These are phyloP conservation scores for Yamadazyma sp. DNA, from an alignment of 1,139 yeast genomes.

Conservation along the genomic window DNA sequence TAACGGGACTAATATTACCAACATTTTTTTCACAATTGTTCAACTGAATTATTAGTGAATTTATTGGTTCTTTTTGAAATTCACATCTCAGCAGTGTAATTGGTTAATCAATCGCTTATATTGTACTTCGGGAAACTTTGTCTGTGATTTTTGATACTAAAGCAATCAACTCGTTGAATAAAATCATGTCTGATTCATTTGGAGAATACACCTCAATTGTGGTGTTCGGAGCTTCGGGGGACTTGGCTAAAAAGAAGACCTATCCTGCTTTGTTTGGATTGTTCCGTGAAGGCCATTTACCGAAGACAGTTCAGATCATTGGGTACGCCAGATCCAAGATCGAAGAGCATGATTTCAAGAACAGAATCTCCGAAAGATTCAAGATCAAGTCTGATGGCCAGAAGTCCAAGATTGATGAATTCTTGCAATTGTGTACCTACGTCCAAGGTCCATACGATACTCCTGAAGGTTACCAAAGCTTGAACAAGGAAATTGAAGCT, in stretches of 20 bases:
- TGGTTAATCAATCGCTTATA: background rate
- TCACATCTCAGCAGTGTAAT: background rate
- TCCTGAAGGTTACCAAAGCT: constrained; percentile 65
- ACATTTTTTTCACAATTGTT: background rate
- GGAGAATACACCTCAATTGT: constrained; percentile 70
- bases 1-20: constrained; percentile 4
- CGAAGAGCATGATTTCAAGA: constrained; percentile 62
- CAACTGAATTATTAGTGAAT: background rate
- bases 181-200: constrained; percentile 31
- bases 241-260: constrained; percentile 94
- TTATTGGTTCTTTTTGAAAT: background rate
- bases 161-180: background rate
- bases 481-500: constrained; percentile 54
- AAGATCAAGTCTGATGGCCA: constrained; percentile 52
- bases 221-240: constrained; percentile 97
- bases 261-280: constrained; percentile 78
- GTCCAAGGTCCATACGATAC: constrained; percentile 78
- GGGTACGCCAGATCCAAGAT: constrained; percentile 91
- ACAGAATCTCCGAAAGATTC: constrained; percentile 65
- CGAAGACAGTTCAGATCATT: constrained; percentile 66
- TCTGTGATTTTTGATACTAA: background rate
- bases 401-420: constrained; percentile 54
- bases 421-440: constrained; percentile 65
- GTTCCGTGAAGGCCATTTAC: constrained; percentile 75
- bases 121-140: background rate